Base-by-base conservation (phyloP, 225 moss, liverwort and hornwort genomes). In the Physcomitrium patens region DNA sequence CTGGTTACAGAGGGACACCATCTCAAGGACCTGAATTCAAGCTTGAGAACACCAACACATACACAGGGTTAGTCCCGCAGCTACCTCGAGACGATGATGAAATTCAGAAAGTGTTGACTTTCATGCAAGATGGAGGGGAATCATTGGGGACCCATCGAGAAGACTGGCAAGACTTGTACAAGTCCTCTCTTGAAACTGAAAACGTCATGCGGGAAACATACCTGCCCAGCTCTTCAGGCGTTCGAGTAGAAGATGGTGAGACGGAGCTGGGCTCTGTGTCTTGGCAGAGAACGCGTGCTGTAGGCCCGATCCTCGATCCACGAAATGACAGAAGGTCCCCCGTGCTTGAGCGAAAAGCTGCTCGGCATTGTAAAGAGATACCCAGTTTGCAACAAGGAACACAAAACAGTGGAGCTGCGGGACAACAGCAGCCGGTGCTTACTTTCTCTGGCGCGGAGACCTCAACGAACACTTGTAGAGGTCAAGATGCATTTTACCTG, bases 321-420 rank as follows among this genome's bases (percentile, higher is more conserved):
- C 68, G 24, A 26, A 83, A 63, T 27, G 51, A 63, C 77, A n/a
- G 67, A 16, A 4, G 60, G 37, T 83, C 85, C 50, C 93, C 91
- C 16, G 47, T 14, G 42, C 75, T 96, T 44, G 45, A 89, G 67
- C 84, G 68, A 37, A 37, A 64, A 74, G 86, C 6, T 74, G 70
- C 71, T 67, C 92, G 11, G 55, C 70, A 0, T 61, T 91, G 78
- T 54, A 71, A 74, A n/a, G 69, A 61, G 18, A 78, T 81, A 50
- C 62, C 48, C 8, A 50, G 67, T 8, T 24, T 49, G 22, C 69
- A 61, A 57, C 73, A 13, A 13, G 16, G 28, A 4, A 24, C 16
- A 17, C 71, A 48, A 54, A 1, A 15, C 10, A 56, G 64, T 9
- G 63, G 0, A 6, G 64, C 53, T n/a, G 75, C 60, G 0, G 65